A percentile compares a stretch with the other conserved stretches of the same genome.
Evolutionary conservation across 345 rosid species (phyloP).

Genomic region (Rhodamnia argentea): DNA sequence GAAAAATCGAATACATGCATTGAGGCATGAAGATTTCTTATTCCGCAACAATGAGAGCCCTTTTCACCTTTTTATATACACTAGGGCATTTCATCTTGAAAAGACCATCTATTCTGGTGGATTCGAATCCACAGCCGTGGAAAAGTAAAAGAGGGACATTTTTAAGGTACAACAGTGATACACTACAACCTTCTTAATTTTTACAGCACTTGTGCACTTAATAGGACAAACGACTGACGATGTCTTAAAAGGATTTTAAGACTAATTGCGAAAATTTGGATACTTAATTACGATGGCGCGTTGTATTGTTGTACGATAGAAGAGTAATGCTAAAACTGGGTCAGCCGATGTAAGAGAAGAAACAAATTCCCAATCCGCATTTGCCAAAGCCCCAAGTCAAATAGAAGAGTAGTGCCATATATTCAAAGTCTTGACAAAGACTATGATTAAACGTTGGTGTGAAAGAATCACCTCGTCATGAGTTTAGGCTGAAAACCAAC

Average conservation of each 20-base stretch:
- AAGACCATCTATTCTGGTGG: background rate
- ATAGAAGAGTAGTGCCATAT: background rate
- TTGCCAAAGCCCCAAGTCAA: background rate
- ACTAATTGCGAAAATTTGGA: background rate
- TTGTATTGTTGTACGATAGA: background rate
- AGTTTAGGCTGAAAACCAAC: background rate
- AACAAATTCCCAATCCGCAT: background rate
- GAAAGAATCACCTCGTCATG: background rate
- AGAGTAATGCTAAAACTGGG: background rate
- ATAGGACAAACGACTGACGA: background rate
- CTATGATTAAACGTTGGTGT: background rate
- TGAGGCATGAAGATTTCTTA: background rate
- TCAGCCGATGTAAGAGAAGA: background rate
- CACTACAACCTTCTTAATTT: background rate
- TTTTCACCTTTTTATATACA: background rate
- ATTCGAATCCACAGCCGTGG: background rate
- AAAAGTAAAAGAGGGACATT: background rate
- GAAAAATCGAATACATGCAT: background rate
- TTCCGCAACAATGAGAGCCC: background rate
- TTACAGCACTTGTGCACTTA: background rate
- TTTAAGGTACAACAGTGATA: background rate
- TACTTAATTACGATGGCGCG: background rate
- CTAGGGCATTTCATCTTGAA: background rate
- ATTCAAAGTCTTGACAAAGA: background rate
- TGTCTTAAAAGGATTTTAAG: background rate